Conservation (phyloP, 108 stramenopile genomes). For the Nitzschia putrida region DNA sequence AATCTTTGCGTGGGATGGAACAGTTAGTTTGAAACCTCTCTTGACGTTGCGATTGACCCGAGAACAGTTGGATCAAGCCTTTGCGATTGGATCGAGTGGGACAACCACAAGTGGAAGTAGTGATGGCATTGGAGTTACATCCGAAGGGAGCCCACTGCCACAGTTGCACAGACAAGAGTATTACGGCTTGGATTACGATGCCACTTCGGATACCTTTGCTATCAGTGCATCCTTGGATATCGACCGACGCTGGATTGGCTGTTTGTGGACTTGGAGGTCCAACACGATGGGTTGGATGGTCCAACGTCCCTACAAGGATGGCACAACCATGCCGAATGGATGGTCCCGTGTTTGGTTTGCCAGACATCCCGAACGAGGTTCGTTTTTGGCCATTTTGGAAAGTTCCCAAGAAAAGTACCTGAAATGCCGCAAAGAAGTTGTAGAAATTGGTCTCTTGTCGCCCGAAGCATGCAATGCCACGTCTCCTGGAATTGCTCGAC, state of each 20-base stretch:
- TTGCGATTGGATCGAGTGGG: slow-evolving; percentile 5
- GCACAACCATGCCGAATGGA: not conserved
- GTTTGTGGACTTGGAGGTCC: slow-evolving; percentile 40
- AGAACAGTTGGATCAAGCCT: slow-evolving; percentile 33
- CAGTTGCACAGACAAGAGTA: not conserved
- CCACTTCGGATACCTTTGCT: slow-evolving; percentile 26
- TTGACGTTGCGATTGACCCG: slow-evolving; percentile 12
- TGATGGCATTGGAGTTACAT: not conserved
- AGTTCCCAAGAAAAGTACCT: slow-evolving; percentile 4
- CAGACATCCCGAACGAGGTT: slow-evolving; percentile 10
- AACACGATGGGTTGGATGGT: slow-evolving; percentile 32
- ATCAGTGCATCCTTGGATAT: slow-evolving; percentile 18
- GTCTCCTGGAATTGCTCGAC: slow-evolving; percentile 1
- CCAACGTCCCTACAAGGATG: slow-evolving; percentile 2
- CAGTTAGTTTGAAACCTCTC: slow-evolving; percentile 10
- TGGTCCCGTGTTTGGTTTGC: slow-evolving; percentile 33
- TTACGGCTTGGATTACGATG: slow-evolving; percentile 28
- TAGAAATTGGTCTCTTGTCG: slow-evolving; percentile 17
- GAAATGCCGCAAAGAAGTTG: slow-evolving; percentile 12
- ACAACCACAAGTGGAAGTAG: not conserved
- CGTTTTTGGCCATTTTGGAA: slow-evolving; percentile 26
- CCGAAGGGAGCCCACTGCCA: not conserved
- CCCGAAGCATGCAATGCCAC: slow-evolving; percentile 13
- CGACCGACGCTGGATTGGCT: slow-evolving; percentile 22
- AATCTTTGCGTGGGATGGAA: slow-evolving; percentile 15